Evolutionary conservation across 352 stramenopile genomes (phyloP), one percentile per base, ranked within the genome.

Genomic region (Globisporangium sylvaticum): DNA sequence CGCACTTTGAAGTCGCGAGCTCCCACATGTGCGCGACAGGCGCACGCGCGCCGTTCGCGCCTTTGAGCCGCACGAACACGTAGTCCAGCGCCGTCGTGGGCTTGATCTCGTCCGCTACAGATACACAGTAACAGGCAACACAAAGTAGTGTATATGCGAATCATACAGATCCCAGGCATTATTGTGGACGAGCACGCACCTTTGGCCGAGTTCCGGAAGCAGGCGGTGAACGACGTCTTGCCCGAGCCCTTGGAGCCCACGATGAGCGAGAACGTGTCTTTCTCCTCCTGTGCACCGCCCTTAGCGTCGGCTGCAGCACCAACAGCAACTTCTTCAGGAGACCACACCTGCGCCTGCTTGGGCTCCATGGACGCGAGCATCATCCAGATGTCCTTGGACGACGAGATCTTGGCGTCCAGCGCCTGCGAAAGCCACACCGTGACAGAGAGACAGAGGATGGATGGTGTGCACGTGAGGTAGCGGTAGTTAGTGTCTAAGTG

Each of bases 31-130:
- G 89, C 22, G 91, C 90, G 1, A 98, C 86, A 5, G 70, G 62
- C 6, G 73, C 52, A 6, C 71, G 64, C 32, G 68, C 69, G 27
- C 69, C 66, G 44, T 64, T 72, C 4, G 67, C 71, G 58, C 63
- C 68, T 68, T 91, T 95, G 25, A 91, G 73, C 3, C 90, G 87
- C 57, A 92, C 90, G 53, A 94, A 97, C 5, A 92, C 72, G 64
- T 97, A 98, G 69, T 97, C 90, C n/a, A 97, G 76, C 3, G 90
- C 91, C 5, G 94, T 93, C 4, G 91, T 97, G 34, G 91, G 89
- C 68, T 97, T 98, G 63, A 92, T 92, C 64, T 95, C 79, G 24
- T 96, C 88, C 15, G 75, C 83, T 71, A 24, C 64, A 37, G 7
- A 22, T 31, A 18, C 1, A 9, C 6, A 29, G 24, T 5, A 10